Percentiles rank a stretch among this genome's conserved stretches.
Evolutionary conservation across 441 rosid genomes (phyloP).

Genomic region (Codiaeum variegatum): DNA sequence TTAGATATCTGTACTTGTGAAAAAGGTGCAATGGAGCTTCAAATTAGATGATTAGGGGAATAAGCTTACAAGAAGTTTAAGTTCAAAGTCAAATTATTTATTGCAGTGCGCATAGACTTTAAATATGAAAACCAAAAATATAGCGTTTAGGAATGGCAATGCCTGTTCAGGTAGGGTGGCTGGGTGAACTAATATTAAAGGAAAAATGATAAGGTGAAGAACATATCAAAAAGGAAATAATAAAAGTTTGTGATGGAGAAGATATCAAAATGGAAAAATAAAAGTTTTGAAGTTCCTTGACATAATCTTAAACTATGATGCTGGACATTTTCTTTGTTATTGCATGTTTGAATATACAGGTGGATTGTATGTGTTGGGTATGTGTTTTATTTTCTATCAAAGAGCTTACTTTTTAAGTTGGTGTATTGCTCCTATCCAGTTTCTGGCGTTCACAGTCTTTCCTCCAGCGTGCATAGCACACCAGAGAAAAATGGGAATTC

Average conservation of each 20-base stretch:
- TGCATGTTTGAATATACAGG: background rate
- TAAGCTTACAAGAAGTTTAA: background rate
- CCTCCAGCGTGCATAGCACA: slow-evolving; percentile 66
- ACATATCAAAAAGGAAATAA: background rate
- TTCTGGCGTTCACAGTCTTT: slow-evolving; percentile 59
- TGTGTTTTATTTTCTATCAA: slow-evolving; percentile 1
- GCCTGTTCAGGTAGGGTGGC: too few relatives aligned
- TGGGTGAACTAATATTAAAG: too few relatives aligned
- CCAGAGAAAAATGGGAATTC: slow-evolving; percentile 56
- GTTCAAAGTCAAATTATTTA: background rate
- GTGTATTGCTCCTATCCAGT: slow-evolving; percentile 27
- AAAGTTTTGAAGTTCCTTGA: background rate
- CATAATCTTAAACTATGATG: background rate
- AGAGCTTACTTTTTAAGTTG: slow-evolving; percentile 12
- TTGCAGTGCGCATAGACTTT: background rate
- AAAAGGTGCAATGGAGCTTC: background rate
- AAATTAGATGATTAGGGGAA: background rate
- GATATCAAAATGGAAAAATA: background rate
- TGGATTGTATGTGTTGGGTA: background rate
- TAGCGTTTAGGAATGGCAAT: too few relatives aligned
- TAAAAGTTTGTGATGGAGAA: background rate
- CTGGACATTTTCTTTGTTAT: background rate
- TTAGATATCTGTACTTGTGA: background rate
- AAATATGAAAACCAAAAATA: too few relatives aligned
- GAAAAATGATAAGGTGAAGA: background rate